Conservation (phyloP, 176 grass and related monocot species). For the Echinochloa phyllopogon region DNA sequence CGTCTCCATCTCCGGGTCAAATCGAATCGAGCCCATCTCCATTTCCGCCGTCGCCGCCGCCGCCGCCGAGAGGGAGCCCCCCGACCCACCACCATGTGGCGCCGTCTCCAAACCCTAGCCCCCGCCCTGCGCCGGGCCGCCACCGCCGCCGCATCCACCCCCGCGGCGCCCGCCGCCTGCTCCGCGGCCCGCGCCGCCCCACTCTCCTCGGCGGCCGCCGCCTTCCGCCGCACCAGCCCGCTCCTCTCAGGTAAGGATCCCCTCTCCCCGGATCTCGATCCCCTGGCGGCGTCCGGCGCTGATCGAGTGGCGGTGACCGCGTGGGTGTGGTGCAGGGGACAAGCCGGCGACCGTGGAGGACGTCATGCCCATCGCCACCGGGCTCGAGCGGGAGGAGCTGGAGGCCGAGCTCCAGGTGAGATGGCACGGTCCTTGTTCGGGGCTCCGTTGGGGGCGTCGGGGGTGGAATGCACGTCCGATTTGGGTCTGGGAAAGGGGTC, state of each 20-base stretch:
- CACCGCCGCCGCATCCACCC: background rate
- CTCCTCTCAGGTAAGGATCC: conserved; percentile 69
- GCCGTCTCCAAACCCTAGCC: conserved; percentile 66
- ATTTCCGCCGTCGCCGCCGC: conserved; percentile 32
- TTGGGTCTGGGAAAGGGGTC: conserved; percentile 16
- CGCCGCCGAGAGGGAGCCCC: conserved; percentile 47
- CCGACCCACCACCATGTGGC: conserved; percentile 60
- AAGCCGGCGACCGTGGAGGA: conserved; percentile 74
- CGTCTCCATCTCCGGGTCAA: conserved; percentile 15
- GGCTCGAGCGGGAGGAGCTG: conserved; percentile 84
- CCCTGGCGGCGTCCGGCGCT: background rate
- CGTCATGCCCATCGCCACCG: conserved; percentile 85
- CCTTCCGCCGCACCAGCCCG: conserved; percentile 69
- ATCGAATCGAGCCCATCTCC: conserved; percentile 42
- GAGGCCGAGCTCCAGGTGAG: conserved; percentile 69
- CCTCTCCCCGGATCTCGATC: conserved; percentile 42
- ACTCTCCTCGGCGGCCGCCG: conserved; percentile 45
- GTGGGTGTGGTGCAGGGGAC: conserved; percentile 50
- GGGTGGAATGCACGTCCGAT: conserved; percentile 20
- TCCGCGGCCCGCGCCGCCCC: conserved; percentile 27
- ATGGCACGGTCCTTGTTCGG: background rate
- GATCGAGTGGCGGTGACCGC: background rate
- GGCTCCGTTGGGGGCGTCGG: conserved; percentile 12
- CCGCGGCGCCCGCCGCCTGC: conserved; percentile 26
- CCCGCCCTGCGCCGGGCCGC: conserved; percentile 52